Base-by-base conservation (phyloP, 2,329 filamentous ascomycete genomes). In the Aspergillus piperis region DNA sequence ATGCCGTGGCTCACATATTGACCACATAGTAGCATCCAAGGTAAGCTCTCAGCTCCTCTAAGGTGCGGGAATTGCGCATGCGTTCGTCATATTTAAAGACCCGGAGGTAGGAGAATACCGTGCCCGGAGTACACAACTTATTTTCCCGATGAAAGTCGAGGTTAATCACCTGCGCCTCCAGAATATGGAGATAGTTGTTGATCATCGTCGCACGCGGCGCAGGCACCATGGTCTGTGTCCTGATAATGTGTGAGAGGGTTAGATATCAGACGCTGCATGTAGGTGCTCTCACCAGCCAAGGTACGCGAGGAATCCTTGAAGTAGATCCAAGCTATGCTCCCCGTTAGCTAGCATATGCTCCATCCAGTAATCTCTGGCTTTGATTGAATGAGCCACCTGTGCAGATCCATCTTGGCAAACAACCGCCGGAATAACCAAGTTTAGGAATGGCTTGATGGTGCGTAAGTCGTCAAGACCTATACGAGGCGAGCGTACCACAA, bases 11-110 rank as follows among this genome's bases (percentile, higher is more conserved):
- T 67, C 73, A 86, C 83, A 79, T 77, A 8, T 82, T 84, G 13
- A 77, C 80, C 30, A 86, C 62, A 60, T 84, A 86, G 80, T 83
- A 86, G 1, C 82, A 80, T 0, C 82, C 84, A 0, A 84, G 73
- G 0, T 85, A 73, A 0, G 80, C 76, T n/a, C 84, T 77, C 8
- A 80, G 76, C 62, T 86, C 84, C 41, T 86, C 84, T 7, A 82
- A 78, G 0, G 80, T 82, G 3, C 82, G 77, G 2, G 70, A 68
- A 2, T 55, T 54, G 21, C 66, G 70, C 0, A 23, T 57, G 44
- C 13, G 61, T 19, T 6, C 60, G 50, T 38, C 63, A 42, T 42
- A 62, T 11, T 32, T 25, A 54, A 19, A 64, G 27, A 21, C n/a
- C 57, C 60, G 59, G 23, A 55, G 41, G 21, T 55, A 55, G 8